phyloP scores from a whole-genome alignment of 2,329 filamentous ascomycete genomes.

The Chalaropsis thielavioides region DNA sequence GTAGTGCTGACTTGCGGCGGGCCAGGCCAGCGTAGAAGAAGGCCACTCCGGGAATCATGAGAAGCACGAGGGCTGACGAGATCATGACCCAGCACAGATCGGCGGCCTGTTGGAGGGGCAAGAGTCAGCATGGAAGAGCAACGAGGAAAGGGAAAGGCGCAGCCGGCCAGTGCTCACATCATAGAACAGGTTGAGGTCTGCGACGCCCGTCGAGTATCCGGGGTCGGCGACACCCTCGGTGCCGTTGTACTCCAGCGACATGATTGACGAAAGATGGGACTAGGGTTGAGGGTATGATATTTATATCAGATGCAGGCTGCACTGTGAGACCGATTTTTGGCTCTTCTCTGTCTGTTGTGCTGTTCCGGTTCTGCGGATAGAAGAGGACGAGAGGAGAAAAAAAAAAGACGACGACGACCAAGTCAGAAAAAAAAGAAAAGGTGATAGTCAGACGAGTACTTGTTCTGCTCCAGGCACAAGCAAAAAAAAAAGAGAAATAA shows the following conservation, averaged over 20 bases:
- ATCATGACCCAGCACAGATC: slow-evolving; percentile 72
- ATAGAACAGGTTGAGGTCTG: slow-evolving; percentile 75
- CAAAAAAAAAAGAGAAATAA: not conserved
- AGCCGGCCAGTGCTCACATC: slow-evolving; percentile 37
- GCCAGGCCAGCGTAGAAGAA: slow-evolving; percentile 92
- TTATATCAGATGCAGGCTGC: not conserved
- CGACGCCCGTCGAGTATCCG: slow-evolving; percentile 37
- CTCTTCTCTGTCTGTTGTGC: not conserved
- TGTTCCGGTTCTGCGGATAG: not conserved
- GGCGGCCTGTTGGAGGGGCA: slow-evolving; percentile 42
- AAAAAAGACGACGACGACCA: no score
- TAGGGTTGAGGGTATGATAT: not conserved
- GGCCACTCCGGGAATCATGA: slow-evolving; percentile 88
- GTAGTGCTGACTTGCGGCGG: slow-evolving; percentile 74
- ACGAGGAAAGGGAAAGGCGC: not conserved
- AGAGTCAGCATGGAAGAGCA: not conserved
- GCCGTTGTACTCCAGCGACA: slow-evolving; percentile 36
- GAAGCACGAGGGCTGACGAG: slow-evolving; percentile 62
- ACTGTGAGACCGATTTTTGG: not conserved
- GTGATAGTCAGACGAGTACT: not conserved
- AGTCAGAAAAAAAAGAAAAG: not conserved
- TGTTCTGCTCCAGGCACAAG: slow-evolving; percentile 7
- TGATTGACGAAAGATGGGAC: slow-evolving; percentile 16
- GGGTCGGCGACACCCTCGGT: slow-evolving; percentile 34
- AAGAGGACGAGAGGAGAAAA: not conserved